A percentile compares a stretch with the other conserved stretches of the same genome.
Evolutionary conservation across 2,329 filamentous ascomycete genomes (phyloP).

Genomic region (Ascocoryne sarcoides): DNA sequence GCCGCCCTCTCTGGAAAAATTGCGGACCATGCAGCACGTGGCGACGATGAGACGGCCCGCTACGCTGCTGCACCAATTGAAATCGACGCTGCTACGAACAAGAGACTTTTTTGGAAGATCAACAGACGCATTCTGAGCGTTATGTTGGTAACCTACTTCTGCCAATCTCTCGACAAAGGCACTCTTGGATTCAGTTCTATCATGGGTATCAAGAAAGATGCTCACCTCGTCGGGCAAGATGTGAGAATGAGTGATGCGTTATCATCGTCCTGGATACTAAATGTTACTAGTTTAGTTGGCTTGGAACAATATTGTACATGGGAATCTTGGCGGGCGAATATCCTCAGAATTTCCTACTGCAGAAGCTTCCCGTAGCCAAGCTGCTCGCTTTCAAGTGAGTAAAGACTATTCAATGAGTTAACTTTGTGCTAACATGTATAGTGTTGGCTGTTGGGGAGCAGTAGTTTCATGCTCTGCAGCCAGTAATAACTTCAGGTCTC

Average conservation of each 20-base stretch:
- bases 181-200: slow-evolving; percentile 24
- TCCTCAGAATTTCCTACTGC: slow-evolving; percentile 31
- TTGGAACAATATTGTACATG: slow-evolving; percentile 24
- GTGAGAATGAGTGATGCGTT: too few relatives aligned
- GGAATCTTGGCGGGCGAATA: slow-evolving; percentile 29
- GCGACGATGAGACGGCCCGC: too few relatives aligned
- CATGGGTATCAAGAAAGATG: slow-evolving; percentile 22
- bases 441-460: slow-evolving; percentile 46
- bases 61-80: too few relatives aligned
- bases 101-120: slow-evolving; percentile 53
- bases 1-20: too few relatives aligned
- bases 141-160: slow-evolving; percentile 54
- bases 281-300: slow-evolving; percentile 20
- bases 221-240: slow-evolving; percentile 39
- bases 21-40: too few relatives aligned
- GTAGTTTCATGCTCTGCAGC: slow-evolving; percentile 31
- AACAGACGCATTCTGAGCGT: slow-evolving; percentile 58
- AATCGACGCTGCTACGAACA: too few relatives aligned
- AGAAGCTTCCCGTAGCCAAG: slow-evolving; percentile 31
- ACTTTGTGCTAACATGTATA: too few relatives aligned
- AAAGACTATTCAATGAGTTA: slow-evolving; percentile 23
- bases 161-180: slow-evolving; percentile 31
- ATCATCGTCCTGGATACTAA: too few relatives aligned
- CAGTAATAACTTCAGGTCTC: slow-evolving; percentile 28
- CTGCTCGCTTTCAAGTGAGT: slow-evolving; percentile 28